A percentile compares a stretch with the other conserved stretches of the same genome.
Conservation (phyloP, 1,284 basidiomycete species). For the Ustilago bromivora region DNA sequence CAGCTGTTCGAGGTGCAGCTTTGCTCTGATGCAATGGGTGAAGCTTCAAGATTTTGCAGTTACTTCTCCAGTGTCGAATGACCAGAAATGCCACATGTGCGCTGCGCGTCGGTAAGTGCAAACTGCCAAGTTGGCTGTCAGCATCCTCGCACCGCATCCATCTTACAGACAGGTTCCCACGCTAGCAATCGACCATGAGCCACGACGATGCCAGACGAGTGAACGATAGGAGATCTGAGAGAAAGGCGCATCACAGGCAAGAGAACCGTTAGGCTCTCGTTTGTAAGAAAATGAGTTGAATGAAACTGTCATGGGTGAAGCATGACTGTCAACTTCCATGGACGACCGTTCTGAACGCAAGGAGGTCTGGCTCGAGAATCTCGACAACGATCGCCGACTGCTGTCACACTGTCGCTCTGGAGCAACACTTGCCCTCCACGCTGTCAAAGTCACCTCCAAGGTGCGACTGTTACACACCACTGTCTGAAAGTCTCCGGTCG, state of each 20-base stretch:
- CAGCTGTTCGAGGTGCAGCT: conserved; percentile 29
- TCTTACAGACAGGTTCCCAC: background rate
- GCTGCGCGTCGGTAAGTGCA: conserved; percentile 38
- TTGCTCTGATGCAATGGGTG: conserved; percentile 8
- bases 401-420: background rate
- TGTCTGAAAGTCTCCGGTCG: background rate
- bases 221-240: too few relatives aligned
- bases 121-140: background rate
- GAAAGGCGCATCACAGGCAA: background rate
- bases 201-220: background rate
- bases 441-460: too few relatives aligned
- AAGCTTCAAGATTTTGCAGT: background rate
- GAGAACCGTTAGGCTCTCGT: too few relatives aligned
- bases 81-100: conserved; percentile 26
- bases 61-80: background rate
- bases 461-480: background rate
- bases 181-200: background rate
- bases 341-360: conserved; percentile 19
- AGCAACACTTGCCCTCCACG: too few relatives aligned
- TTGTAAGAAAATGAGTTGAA: background rate
- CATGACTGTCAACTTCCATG: background rate
- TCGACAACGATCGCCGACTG: background rate
- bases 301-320: background rate
- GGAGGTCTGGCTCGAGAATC: conserved; percentile 15
- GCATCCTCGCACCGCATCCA: background rate